These are phyloP conservation scores for Hymenoscyphus occultus DNA, from an alignment of 2,329 filamentous ascomycete species.

Conservation along the genomic window DNA sequence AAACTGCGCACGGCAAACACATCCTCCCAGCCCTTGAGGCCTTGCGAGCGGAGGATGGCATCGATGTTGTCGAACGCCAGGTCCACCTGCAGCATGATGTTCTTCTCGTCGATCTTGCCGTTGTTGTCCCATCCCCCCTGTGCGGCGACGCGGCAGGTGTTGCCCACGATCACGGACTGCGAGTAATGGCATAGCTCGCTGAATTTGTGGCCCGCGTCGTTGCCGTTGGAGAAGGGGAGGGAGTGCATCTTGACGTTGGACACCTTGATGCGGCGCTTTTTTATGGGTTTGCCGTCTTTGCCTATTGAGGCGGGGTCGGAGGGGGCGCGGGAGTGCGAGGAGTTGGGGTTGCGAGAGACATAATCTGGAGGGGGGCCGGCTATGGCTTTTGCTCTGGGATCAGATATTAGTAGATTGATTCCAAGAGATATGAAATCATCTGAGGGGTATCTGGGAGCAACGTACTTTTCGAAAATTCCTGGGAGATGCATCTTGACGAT, in stretches of 20 bases:
- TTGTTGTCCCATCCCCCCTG: not conserved
- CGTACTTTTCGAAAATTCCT: not conserved
- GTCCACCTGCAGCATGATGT: not conserved
- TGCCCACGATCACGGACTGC: constrained; percentile 3
- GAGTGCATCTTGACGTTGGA: constrained; percentile 4
- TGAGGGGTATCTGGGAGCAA: not conserved
- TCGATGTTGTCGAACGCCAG: constrained; percentile 6
- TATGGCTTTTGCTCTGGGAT: not conserved
- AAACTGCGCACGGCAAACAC: not conserved
- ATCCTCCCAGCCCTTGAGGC: not conserved
- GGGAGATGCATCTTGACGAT: not conserved
- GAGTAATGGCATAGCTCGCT: constrained; percentile 1
- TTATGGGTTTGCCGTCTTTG: not conserved
- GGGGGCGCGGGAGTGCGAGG: not conserved
- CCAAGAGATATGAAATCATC: not conserved
- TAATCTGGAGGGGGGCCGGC: not conserved
- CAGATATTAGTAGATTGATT: not conserved
- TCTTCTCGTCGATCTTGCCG: not conserved
- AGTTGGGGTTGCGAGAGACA: not conserved
- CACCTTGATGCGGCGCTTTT: not conserved
- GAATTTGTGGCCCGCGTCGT: constrained; percentile 4
- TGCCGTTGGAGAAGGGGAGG: not conserved
- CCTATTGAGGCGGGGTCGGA: too few relatives aligned
- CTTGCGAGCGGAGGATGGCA: not conserved
- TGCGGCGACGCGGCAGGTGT: not conserved